phyloP scores from a whole-genome alignment of 2,329 filamentous ascomycete species.

The Chrysosporium keratinophilum region DNA sequence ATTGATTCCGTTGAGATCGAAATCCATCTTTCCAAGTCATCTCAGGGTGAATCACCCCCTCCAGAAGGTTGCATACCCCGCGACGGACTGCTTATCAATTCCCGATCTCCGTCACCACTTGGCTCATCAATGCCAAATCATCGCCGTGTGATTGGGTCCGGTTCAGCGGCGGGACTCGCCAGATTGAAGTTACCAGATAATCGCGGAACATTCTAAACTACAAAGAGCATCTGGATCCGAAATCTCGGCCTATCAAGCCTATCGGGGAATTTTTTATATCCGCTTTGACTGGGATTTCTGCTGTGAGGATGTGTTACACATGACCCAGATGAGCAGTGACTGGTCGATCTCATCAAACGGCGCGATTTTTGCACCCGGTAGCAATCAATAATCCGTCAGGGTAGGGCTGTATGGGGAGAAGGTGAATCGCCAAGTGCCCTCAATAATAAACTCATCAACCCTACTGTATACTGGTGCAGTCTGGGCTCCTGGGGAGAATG shows the following conservation, averaged over 20 bases:
- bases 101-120: not conserved
- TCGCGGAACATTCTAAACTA: constrained; percentile 2
- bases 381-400: no score
- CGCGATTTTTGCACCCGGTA: no score
- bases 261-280: constrained; percentile 1
- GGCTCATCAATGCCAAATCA: not conserved
- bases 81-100: not conserved
- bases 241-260: constrained; percentile 5
- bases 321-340: no score
- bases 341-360: no score
- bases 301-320: not conserved
- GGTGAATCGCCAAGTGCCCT: no score
- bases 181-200: not conserved
- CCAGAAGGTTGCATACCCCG: not conserved
- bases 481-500: no score
- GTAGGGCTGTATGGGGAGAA: no score
- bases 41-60: not conserved
- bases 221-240: constrained; percentile 1
- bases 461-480: no score
- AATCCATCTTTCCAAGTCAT: not conserved
- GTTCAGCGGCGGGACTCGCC: not conserved
- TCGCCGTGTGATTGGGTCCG: constrained; percentile 1
- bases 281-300: not conserved
- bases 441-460: no score
- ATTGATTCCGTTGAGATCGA: not conserved